Conservation (phyloP, 2,329 filamentous ascomycete genomes). For the Talaromyces sp. region DNA sequence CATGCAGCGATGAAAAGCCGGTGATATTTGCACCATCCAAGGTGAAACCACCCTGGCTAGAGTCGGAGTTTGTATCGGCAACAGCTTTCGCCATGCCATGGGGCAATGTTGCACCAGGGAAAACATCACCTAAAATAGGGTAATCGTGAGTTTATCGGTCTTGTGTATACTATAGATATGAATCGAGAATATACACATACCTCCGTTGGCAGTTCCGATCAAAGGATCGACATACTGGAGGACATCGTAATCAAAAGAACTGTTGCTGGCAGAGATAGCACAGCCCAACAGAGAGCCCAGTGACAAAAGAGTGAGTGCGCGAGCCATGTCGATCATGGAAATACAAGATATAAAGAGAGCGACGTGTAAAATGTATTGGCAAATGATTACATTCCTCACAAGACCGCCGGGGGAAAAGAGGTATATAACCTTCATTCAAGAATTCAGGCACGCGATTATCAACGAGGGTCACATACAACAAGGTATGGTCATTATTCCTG, state of each 20-base stretch:
- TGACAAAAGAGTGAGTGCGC: conserved; percentile 15
- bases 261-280: conserved; percentile 17
- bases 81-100: conserved; percentile 58
- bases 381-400: background rate
- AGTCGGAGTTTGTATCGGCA: conserved; percentile 50
- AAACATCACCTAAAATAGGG: conserved; percentile 49
- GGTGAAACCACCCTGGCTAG: conserved; percentile 56
- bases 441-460: background rate
- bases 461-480: background rate
- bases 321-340: conserved; percentile 13
- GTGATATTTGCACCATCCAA: conserved; percentile 51
- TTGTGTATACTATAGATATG: background rate
- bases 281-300: conserved; percentile 16
- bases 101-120: conserved; percentile 54
- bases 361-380: background rate
- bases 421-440: background rate
- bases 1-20: conserved; percentile 52
- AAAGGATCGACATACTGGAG: conserved; percentile 50
- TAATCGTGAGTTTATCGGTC: background rate
- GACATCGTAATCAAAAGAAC: conserved; percentile 37
- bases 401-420: background rate
- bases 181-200: conserved; percentile 21
- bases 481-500: background rate
- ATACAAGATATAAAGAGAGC: background rate
- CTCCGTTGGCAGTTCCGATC: conserved; percentile 53